These are phyloP conservation scores for Xylaria sp. DNA, from an alignment of 2,329 filamentous ascomycete genomes.

Conservation along the genomic window DNA sequence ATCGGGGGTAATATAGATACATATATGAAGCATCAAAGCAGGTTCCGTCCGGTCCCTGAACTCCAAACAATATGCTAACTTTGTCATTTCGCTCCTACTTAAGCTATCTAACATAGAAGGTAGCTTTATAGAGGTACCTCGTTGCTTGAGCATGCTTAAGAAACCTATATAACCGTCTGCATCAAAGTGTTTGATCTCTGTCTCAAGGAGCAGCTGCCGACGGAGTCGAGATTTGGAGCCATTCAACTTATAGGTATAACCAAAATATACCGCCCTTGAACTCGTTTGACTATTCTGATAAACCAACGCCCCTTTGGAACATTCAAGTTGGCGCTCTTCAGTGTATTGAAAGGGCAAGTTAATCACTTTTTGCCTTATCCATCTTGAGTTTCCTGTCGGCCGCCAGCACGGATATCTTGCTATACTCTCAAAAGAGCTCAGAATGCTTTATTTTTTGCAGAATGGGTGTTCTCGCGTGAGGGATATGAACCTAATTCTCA, in stretches of 20 bases:
- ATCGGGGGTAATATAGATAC: background rate
- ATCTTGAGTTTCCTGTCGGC: too few relatives aligned
- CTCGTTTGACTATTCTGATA: too few relatives aligned
- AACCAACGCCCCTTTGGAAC: background rate
- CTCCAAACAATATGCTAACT: background rate
- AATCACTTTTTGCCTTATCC: background rate
- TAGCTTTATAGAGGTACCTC: too few relatives aligned
- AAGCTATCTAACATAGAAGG: background rate
- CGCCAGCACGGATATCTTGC: background rate
- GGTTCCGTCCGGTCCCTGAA: background rate
- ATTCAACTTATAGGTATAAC: background rate
- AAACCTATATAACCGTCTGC: background rate
- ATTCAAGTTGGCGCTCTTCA: background rate
- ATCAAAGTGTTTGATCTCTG: background rate
- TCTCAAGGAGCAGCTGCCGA: too few relatives aligned
- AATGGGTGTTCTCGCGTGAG: background rate
- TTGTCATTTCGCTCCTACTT: background rate
- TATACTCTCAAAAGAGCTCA: too few relatives aligned
- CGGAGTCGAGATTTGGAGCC: background rate
- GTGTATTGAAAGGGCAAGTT: background rate
- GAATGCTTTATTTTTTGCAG: background rate
- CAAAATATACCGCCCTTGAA: background rate
- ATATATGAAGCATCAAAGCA: background rate
- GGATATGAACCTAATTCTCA: background rate
- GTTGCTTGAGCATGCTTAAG: background rate